Evolutionary conservation across 495 filamentous ascomycete species (phyloP), one percentile per base, ranked within the genome.

Genomic region (Chaetomium tenue): DNA sequence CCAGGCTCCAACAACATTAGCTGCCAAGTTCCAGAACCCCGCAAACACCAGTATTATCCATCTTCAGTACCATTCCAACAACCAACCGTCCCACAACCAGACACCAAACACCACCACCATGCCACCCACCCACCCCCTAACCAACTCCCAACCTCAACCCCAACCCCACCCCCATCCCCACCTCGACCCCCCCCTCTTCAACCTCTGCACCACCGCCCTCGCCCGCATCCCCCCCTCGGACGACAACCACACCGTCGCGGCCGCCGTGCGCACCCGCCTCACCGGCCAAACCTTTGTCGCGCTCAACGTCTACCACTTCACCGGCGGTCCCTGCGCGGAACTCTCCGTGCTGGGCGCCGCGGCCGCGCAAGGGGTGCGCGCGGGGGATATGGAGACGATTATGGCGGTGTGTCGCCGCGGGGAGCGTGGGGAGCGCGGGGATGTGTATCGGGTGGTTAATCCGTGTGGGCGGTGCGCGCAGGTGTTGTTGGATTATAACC

Each of bases 391-490:
- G 13, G 37, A 30, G 13, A 63, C 60, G 13, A 67, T 67, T 9
- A 60, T 59, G 6, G 60, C 60, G 9, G 65, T 67, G 23, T 33
- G 16, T 37, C 44, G 42, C 11, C 46, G 55, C 18, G 18, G 54
- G 47, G 60, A 12, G 13, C n/a, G n/a, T n/a, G 42, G 20, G 16
- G 7, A 20, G 20, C 4, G 46, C 1, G 46, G 47, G 18, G 11
- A 58, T 44, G 23, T 42, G 2, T 47, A 55, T 28, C n/a, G 28
- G 20, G 55, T 67, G 2, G 39, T 63, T 39, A 67, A 60, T 56
- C 60, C 64, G 3, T 67, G 65, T 30, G 60, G 65, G 0, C 33
- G 65, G 16, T 67, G 65, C 59, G 52, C 60, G 0, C 65, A 67
- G 47, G 47, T 57, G 3, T 2, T 67, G 48, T 26, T 67, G 2